phyloP scores from a whole-genome alignment of 2,329 filamentous ascomycete species.

The Tolypocladium nubicola region DNA sequence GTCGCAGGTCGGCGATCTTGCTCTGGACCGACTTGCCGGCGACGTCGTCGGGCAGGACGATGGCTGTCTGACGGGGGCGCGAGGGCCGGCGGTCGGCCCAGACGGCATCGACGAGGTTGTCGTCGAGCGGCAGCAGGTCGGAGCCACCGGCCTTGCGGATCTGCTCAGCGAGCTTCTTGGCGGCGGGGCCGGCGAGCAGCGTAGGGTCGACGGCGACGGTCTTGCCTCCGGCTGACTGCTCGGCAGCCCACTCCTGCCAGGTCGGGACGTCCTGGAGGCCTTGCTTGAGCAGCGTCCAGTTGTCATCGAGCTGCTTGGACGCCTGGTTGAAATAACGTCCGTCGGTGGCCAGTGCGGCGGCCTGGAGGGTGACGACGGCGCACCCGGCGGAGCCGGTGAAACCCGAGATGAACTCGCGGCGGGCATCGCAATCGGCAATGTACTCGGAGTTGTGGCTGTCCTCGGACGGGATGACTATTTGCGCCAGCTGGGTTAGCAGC shows the following conservation, averaged over 20 bases:
- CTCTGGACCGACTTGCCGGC: constrained; percentile 72
- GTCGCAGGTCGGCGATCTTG: constrained; percentile 80
- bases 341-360: constrained; percentile 86
- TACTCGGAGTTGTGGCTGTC: constrained; percentile 98
- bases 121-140: constrained; percentile 61
- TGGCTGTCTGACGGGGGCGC: constrained; percentile 66
- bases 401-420: constrained; percentile 83
- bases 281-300: constrained; percentile 88
- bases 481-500: not conserved
- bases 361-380: constrained; percentile 75
- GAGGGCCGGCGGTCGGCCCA: constrained; percentile 69
- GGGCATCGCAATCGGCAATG: constrained; percentile 88
- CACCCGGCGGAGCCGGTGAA: constrained; percentile 94
- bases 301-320: constrained; percentile 75
- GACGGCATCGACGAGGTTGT: constrained; percentile 84
- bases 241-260: constrained; percentile 92
- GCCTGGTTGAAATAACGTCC: constrained; percentile 98
- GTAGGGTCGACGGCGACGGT: constrained; percentile 84
- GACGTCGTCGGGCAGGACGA: constrained; percentile 60
- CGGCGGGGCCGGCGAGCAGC: constrained; percentile 58
- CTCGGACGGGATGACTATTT: constrained; percentile 83
- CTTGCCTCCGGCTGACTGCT: constrained; percentile 79
- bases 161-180: constrained; percentile 67
- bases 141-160: constrained; percentile 79
- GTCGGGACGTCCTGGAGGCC: constrained; percentile 89